Percentiles rank a stretch among this genome's conserved stretches.
phyloP scores from a whole-genome alignment of 2,329 filamentous ascomycete genomes.

The Cladophialophora chaetospira region DNA sequence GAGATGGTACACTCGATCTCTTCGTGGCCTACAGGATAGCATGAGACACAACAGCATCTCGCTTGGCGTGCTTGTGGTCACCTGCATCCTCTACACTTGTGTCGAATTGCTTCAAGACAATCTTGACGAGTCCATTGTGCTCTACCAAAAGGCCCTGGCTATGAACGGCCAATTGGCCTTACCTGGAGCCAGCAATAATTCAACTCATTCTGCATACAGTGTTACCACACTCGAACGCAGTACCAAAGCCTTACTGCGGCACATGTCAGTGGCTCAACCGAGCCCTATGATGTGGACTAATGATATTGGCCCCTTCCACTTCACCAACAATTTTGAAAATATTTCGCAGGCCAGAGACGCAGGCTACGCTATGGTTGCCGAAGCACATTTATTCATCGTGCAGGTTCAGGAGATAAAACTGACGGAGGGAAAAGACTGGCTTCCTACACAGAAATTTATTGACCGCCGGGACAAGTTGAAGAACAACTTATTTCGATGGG shows the following conservation, averaged over 20 bases:
- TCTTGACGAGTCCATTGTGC: conserved; percentile 2
- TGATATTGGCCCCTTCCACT: too few relatives aligned
- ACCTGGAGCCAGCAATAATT: not conserved
- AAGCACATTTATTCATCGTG: conserved; percentile 14
- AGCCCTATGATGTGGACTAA: too few relatives aligned
- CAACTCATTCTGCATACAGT: not conserved
- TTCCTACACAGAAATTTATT: conserved; percentile 3
- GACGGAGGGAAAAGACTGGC: conserved; percentile 18
- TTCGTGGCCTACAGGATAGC: conserved; percentile 5
- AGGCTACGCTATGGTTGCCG: conserved; percentile 7
- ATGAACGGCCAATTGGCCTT: not conserved
- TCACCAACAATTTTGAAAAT: not conserved
- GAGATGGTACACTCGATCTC: conserved; percentile 18
- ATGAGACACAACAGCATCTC: conserved; percentile 2
- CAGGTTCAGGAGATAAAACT: conserved; percentile 9
- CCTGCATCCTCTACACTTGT: conserved; percentile 23
- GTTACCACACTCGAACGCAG: not conserved
- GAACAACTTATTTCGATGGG: not conserved
- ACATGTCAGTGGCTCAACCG: conserved; percentile 21
- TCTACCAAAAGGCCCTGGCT: conserved; percentile 18
- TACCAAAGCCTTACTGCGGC: conserved; percentile 11
- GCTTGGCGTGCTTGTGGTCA: conserved; percentile 7
- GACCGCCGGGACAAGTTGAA: conserved; percentile 1
- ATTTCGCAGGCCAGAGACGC: conserved; percentile 10
- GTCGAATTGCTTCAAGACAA: conserved; percentile 23